Evolutionary conservation across 1,139 yeast species (phyloP), one percentile per base, ranked within the genome.

Genomic region (Saccharomycopsis crataegensis): DNA sequence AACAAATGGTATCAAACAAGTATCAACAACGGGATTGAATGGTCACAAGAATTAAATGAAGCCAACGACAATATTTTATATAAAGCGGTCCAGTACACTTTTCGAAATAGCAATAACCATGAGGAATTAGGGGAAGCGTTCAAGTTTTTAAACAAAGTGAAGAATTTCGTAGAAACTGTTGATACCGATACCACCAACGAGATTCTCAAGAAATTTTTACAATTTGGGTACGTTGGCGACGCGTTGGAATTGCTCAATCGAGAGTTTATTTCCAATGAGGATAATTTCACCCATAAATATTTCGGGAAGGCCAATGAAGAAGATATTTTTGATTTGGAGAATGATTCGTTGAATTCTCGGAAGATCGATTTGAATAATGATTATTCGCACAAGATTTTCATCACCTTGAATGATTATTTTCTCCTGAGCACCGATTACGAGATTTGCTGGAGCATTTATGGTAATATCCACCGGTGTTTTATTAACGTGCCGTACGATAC

Each of bases 391-490:
- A 66, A 65, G 36, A 60, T 76, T 1, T 77, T 72, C 62, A 67
- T 75, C 14, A 64, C 67, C 0, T 65, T 84, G 46, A 76, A 75
- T 61, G 67, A 71, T 5, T 82, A 76, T 62, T 75, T 80, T 1
- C 64, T 76, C 36, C 71, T 70, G 55, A 65, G 68, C 3, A 69
- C 72, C 32, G 78, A 78, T 54, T 67, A 70, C 12, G 80, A 79
- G 53, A 72, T 79, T 5, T 82, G 83, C 45, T 83, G 90, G 89
- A 76, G 74, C 3, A 67, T 86, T 8, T 86, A 82, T 60, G 81
- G 81, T 1, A 78, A 78, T 54, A 64, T 86, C 49, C 79, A 80
- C 62, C 73, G 77, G 60, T 77, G 79, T 57, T 83, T 86, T 62
- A 40, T 43, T 17, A 66, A 72, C 37, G 73, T 84, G 5, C 88